These are phyloP conservation scores for Colletotrichum aenigma DNA, from an alignment of 2,329 filamentous ascomycete genomes.

Conservation along the genomic window DNA sequence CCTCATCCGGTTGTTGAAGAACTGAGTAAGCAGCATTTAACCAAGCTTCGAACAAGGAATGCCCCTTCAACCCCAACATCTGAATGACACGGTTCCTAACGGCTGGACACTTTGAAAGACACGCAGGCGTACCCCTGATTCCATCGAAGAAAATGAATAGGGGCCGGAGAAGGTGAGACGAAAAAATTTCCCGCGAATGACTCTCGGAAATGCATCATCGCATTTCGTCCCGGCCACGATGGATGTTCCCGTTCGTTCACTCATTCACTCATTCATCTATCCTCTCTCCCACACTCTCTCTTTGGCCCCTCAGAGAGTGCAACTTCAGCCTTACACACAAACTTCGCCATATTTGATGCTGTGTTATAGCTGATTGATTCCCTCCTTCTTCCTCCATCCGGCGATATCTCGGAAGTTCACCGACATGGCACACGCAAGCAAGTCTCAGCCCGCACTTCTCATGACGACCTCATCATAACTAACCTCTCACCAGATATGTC, in stretches of 20 bases:
- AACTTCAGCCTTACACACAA: background rate
- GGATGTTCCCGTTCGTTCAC: background rate
- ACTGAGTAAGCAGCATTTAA: slow-evolving; percentile 10
- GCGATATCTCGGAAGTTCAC: background rate
- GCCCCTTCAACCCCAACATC: background rate
- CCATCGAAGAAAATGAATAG: background rate
- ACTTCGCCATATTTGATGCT: background rate
- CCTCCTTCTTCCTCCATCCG: background rate
- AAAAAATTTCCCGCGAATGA: slow-evolving; percentile 7
- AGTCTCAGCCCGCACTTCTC: background rate
- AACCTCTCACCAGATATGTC: background rate
- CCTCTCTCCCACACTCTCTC: background rate
- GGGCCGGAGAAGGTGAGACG: slow-evolving; percentile 7
- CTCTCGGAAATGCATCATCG: background rate
- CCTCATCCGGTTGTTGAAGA: background rate
- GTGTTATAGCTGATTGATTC: background rate
- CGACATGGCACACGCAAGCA: background rate
- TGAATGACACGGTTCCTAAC: slow-evolving; percentile 5
- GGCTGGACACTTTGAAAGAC: background rate
- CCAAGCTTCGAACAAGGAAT: background rate
- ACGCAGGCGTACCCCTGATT: slow-evolving; percentile 13
- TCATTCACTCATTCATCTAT: background rate
- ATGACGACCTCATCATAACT: background rate
- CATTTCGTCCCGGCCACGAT: background rate
- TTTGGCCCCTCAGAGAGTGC: background rate